Evolutionary conservation across 805 yeast species (phyloP).

Genomic region (Candida awuae): DNA sequence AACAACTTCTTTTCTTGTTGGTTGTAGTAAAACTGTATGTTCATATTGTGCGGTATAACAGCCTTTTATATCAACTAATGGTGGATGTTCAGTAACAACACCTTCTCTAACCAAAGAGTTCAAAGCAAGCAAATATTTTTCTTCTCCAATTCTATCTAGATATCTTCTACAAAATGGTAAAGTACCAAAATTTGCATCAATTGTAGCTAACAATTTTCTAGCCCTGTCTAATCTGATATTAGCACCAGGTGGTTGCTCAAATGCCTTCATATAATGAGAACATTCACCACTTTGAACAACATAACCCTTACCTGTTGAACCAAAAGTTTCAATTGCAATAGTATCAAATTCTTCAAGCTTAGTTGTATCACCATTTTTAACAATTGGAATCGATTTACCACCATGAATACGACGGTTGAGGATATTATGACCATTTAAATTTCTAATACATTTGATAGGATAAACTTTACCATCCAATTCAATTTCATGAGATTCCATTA

Average conservation of each 20-base stretch:
- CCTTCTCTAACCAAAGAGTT: conserved; percentile 81
- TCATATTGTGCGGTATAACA: conserved; percentile 94
- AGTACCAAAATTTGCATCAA: conserved; percentile 82
- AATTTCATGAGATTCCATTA: conserved; percentile 93
- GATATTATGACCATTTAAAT: conserved; percentile 92
- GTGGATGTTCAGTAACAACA: conserved; percentile 89
- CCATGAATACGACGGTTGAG: conserved; percentile 80
- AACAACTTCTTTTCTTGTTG: conserved; percentile 88
- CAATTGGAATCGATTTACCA: conserved; percentile 95
- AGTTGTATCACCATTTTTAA: conserved; percentile 84
- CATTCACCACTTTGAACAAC: conserved; percentile 85
- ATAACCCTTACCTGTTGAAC: conserved; percentile 91
- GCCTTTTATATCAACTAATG: conserved; percentile 75
- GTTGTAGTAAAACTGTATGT: conserved; percentile 86
- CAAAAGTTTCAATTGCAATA: conserved; percentile 97
- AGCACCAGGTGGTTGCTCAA: conserved; percentile 39
- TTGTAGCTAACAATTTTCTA: conserved; percentile 55
- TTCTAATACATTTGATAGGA: conserved; percentile 84
- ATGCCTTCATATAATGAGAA: conserved; percentile 78
- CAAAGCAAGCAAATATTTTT: conserved; percentile 80
- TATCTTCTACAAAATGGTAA: conserved; percentile 96
- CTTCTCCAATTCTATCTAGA: conserved; percentile 85
- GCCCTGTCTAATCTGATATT: conserved; percentile 61
- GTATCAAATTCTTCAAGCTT: conserved; percentile 99
- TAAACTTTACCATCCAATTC: conserved; percentile 79